Evolutionary conservation across 805 yeast species (phyloP), one percentile per base, ranked within the genome.

Genomic region (Myxozyma nipponensis): DNA sequence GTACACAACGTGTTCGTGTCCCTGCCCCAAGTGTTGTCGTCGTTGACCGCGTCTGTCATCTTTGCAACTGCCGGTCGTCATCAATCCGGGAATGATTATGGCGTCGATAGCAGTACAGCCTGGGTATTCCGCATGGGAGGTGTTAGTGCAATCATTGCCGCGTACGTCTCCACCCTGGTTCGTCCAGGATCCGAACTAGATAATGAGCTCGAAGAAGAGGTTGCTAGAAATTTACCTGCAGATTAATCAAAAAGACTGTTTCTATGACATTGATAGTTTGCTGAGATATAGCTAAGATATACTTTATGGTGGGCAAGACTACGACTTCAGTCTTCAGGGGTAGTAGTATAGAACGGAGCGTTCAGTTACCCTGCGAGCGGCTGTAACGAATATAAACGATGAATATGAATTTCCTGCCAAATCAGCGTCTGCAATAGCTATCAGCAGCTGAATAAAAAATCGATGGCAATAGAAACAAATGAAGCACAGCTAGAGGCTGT

Each of bases 121-220:
- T 79, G 83, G 84, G 78, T 77, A 1, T 79, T 77, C 61, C 62
- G 82, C 46, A 67, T 77, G 49, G 81, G 83, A 1, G 84, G 83
- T 0, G 23, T 77, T 1, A 70, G 76, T 22, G 67, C 81, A 2
- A 53, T 76, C 15, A 74, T 74, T 2, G 82, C 84, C 0, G 63
- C 72, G 9, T 49, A 69, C 15, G 48, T 74, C 9, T 73, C 78
- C 56, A 52, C 66, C n/a, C 67, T 60, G 50, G 69, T 78, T n/a
- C 75, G 72, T 54, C 1, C 69, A 71, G 22, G 69, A 69, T 5
- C 55, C 15, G 38, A 35, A 35, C 19, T 35, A 35, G 38, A 35
- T 28, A 13, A 7, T 13, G 32, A 52, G 21, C 23, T 40, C 4
- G 61, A 60, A 39, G 65, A 63, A 41, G 57, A 49, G 23, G 42